A percentile compares a stretch with the other conserved stretches of the same genome.
These are phyloP conservation scores for Leavenworthia alabamica DNA, from an alignment of 345 rosid genomes.

Conservation along the genomic window DNA sequence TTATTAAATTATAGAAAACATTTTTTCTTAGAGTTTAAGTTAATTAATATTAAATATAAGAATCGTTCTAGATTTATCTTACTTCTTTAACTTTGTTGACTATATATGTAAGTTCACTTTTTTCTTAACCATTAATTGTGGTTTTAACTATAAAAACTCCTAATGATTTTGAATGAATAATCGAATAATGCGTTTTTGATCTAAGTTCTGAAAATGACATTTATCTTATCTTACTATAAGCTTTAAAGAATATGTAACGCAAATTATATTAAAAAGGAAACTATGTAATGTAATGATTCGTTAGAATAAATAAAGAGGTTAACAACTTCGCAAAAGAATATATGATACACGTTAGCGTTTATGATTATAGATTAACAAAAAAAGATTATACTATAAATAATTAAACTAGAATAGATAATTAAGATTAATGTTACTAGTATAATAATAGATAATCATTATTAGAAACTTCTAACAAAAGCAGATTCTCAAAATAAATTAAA, in stretches of 20 bases:
- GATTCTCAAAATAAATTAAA: neutral
- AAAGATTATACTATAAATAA: too few relatives aligned
- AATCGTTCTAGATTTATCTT: neutral
- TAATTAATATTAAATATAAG: neutral
- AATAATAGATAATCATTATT: neutral
- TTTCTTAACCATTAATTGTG: neutral
- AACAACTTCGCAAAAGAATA: slow-evolving; percentile 5
- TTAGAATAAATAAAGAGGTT: slow-evolving; percentile 7
- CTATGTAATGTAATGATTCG: slow-evolving; percentile 15
- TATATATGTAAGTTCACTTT: neutral
- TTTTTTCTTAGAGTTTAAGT: neutral
- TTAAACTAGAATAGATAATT: neutral
- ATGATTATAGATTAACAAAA: neutral
- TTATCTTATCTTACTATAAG: neutral
- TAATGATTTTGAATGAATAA: neutral
- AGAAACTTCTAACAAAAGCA: neutral
- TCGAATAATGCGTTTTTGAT: neutral
- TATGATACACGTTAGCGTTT: neutral
- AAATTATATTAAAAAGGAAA: neutral
- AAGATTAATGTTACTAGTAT: neutral
- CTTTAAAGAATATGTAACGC: neutral
- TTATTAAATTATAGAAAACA: neutral
- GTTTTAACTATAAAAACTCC: neutral
- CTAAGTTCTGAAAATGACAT: slow-evolving; percentile 8
- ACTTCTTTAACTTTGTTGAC: neutral